phyloP scores from a whole-genome alignment of 169 alveolate species.

The Perkinsus marinus region DNA sequence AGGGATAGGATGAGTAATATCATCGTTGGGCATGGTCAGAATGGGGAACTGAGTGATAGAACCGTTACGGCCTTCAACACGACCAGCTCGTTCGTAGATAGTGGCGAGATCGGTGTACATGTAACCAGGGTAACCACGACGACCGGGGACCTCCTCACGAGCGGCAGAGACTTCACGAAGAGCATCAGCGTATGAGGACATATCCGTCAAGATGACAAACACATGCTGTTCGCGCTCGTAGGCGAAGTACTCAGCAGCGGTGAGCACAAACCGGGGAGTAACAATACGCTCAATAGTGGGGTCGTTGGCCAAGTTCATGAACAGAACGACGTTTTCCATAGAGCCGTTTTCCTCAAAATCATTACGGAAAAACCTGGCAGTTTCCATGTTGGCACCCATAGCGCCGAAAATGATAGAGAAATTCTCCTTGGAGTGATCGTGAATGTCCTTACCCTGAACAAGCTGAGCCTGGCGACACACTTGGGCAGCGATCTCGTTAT shows the following conservation, averaged over 20 bases:
- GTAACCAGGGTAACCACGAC: conserved; percentile 99
- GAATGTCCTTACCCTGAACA: conserved; percentile 90
- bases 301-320: conserved; percentile 97
- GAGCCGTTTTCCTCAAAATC: conserved; percentile 99
- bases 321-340: conserved; percentile 95
- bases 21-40: conserved; percentile 99
- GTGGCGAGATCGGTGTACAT: conserved; percentile 98
- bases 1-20: conserved; percentile 88
- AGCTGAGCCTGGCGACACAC: conserved; percentile 97
- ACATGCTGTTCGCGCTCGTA: conserved; percentile 95
- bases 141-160: conserved; percentile 99
- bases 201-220: conserved; percentile 95
- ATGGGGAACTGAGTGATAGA: conserved; percentile 98
- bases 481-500: conserved; percentile 99
- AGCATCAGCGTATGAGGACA: conserved; percentile 99
- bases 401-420: conserved; percentile 99
- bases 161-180: conserved; percentile 99
- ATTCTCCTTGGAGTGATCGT: conserved; percentile 95
- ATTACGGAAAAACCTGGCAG: conserved; percentile 96
- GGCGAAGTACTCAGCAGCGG: conserved; percentile 99
- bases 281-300: conserved; percentile 98
- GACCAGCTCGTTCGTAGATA: conserved; percentile 98
- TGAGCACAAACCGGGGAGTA: conserved; percentile 80
- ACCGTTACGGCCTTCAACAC: conserved; percentile 91
- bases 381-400: conserved; percentile 99